Evolutionary conservation across 176 grass and related monocot genomes (phyloP).

Genomic region (Bolboschoenus planiculmis): DNA sequence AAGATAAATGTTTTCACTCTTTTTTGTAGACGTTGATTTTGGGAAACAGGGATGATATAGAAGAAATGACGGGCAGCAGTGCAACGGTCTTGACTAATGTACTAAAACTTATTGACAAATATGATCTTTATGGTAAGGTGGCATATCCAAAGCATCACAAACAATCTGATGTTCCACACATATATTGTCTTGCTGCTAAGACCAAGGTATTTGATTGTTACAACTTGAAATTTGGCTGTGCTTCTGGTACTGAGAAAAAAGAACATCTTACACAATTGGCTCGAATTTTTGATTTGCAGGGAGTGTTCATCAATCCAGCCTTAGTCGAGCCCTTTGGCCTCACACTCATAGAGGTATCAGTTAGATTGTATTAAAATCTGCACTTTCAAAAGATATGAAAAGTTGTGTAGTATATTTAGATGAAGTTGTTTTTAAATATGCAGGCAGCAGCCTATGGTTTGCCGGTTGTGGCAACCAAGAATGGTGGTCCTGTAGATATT

Average conservation of each 20-base stretch:
- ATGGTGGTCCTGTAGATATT: constrained; percentile 95
- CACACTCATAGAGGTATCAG: constrained; percentile 68
- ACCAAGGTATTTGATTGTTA: constrained; percentile 49
- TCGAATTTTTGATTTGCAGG: constrained; percentile 24
- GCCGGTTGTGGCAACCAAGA: constrained; percentile 79
- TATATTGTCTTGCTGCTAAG: constrained; percentile 84
- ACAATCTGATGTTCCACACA: constrained; percentile 76
- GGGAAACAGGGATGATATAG: constrained; percentile 92
- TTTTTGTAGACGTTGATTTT: constrained; percentile 68
- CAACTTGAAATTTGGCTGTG: neutral
- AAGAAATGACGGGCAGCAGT: constrained; percentile 67
- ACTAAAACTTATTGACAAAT: constrained; percentile 78
- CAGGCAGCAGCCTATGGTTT: constrained; percentile 89
- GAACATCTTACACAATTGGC: neutral
- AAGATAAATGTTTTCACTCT: neutral
- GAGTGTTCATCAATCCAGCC: constrained; percentile 91
- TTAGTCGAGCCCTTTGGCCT: constrained; percentile 93
- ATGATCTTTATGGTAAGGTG: constrained; percentile 89
- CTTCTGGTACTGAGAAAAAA: neutral
- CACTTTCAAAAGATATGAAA: neutral
- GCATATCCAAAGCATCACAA: constrained; percentile 96
- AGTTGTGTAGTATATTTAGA: neutral
- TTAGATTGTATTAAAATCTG: neutral
- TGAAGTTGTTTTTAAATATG: neutral
- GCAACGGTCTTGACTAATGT: constrained; percentile 55